Percentiles rank a stretch among this genome's conserved stretches.
Conservation (phyloP, 225 moss, liverwort and hornwort species). For the Rhytidiadelphus loreus region DNA sequence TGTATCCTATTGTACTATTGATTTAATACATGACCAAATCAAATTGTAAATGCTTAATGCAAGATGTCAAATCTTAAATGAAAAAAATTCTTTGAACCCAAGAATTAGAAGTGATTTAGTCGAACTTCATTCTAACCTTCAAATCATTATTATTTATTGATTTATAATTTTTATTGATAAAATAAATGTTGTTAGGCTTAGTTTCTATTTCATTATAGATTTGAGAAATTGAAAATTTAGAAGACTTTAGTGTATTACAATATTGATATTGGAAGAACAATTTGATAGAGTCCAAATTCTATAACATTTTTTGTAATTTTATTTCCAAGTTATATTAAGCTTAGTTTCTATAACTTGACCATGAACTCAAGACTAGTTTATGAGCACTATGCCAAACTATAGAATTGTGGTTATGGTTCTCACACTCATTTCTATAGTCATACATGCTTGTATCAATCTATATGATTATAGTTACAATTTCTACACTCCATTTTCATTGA, state of each 20-base stretch:
- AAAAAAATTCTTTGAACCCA: background rate
- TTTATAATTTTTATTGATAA: background rate
- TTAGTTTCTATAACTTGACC: too few relatives aligned
- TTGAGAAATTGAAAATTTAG: too few relatives aligned
- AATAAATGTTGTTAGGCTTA: too few relatives aligned
- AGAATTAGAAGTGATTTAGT: background rate
- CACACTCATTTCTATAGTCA: background rate
- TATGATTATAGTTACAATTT: background rate
- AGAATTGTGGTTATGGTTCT: too few relatives aligned
- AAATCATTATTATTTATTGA: background rate
- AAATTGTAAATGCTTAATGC: background rate
- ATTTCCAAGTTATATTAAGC: too few relatives aligned
- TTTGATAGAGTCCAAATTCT: background rate
- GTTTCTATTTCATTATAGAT: too few relatives aligned
- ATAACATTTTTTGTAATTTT: too few relatives aligned
- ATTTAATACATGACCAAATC: background rate
- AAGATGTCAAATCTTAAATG: background rate
- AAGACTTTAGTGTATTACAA: background rate
- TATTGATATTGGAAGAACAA: background rate
- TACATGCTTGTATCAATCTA: too few relatives aligned
- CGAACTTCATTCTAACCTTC: background rate
- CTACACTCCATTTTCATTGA: background rate
- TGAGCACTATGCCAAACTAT: too few relatives aligned
- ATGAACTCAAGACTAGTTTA: too few relatives aligned
- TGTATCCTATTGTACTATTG: background rate